Evolutionary conservation across 169 alveolate genomes (phyloP), one percentile per base, ranked within the genome.

Genomic region (Perkinsus olseni): DNA sequence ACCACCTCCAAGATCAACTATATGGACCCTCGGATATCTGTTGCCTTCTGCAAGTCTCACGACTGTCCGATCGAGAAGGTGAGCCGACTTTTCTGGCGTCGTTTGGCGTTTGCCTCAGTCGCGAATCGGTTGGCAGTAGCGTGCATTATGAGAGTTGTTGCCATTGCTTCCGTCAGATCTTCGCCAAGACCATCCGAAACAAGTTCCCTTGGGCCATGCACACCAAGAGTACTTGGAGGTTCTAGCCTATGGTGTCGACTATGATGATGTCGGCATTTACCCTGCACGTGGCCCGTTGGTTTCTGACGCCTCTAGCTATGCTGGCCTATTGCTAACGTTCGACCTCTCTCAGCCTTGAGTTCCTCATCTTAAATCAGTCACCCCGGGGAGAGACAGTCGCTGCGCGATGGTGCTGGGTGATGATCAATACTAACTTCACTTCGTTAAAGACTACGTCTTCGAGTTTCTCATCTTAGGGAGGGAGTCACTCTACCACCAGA

Each of bases 121-220:
- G n/a, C n/a, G n/a, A n/a, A n/a, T n/a, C n/a, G n/a, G n/a, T n/a
- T n/a, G 50, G 50, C 50, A 40, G 50, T 40, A 40, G 50, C 21
- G 21, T 3, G 50, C 21, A 6, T 40, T 40, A 40, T 40, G 3
- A 6, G 3, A 40, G 50, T 40, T 40, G 50, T 40, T 40, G 50
- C 11, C 11, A 11, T 40, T 40, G 50, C 50, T 40, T 6, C 50
- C 11, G 50, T 39, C 45, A 28, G 38, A 24, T 38, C 1, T 92
- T 38, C 92, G 91, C 95, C 37, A 62, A 96, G 97, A 95, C 97
- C 38, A 91, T 96, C 74, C 94, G 99, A 94, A 97, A 96, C 92
- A 99, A 99, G 95, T 99, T 99, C 93, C 99, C 99, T 38, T 99
- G 99, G 99, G 99, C 99, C 50, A 99, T 99, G 99, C 97, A 96